phyloP scores from a whole-genome alignment of 306 rosid species.

The Vigna nakashimae region DNA sequence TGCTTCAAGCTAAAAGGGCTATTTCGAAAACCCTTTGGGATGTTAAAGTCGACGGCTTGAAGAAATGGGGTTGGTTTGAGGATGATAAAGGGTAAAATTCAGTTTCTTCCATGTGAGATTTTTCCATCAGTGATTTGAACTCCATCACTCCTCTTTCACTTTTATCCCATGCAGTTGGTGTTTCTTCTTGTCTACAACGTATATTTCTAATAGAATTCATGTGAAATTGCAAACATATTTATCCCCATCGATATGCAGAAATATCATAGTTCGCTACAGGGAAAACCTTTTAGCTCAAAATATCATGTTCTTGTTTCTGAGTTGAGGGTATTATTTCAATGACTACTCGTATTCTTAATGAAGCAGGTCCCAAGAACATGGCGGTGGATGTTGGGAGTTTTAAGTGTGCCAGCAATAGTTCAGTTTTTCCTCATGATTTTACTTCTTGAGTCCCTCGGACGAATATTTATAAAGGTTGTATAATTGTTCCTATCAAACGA shows the following conservation, averaged over 20 bases:
- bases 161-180: background rate
- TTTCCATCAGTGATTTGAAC: slow-evolving; percentile 2
- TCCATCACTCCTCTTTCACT: background rate
- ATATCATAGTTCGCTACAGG: slow-evolving; percentile 1
- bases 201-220: slow-evolving; percentile 22
- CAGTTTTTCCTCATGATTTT: slow-evolving; percentile 78
- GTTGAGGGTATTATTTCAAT: slow-evolving; percentile 18
- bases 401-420: slow-evolving; percentile 75
- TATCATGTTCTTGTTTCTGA: slow-evolving; percentile 8
- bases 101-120: slow-evolving; percentile 1
- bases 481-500: background rate
- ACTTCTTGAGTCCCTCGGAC: slow-evolving; percentile 91
- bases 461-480: slow-evolving; percentile 80
- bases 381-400: slow-evolving; percentile 96
- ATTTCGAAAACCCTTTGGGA: background rate
- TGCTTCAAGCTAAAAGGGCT: background rate
- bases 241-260: background rate
- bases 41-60: background rate
- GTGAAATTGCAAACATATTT: background rate
- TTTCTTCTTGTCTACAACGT: background rate
- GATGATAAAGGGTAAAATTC: background rate
- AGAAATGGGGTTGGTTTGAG: background rate
- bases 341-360: slow-evolving; percentile 23
- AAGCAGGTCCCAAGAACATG: slow-evolving; percentile 90
- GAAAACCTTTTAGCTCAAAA: background rate